These are phyloP conservation scores for Arxiozyma slooffiae DNA, from an alignment of 1,139 yeast species.

Conservation along the genomic window DNA sequence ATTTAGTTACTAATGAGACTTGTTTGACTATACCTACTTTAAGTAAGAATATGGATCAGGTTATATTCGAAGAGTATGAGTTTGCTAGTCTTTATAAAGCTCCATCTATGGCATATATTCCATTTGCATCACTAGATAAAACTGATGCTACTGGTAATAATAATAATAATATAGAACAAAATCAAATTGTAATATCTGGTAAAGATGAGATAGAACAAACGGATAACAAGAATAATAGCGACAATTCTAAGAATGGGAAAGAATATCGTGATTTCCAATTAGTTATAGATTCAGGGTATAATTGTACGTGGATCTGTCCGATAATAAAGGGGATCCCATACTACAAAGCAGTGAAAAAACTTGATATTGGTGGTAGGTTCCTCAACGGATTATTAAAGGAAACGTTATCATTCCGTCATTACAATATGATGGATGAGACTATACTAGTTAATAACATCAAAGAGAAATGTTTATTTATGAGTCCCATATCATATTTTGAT, in stretches of 20 bases:
- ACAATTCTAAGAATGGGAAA: neutral
- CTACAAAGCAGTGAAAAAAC: conserved; percentile 66
- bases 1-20: conserved; percentile 44
- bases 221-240: conserved; percentile 9
- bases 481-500: conserved; percentile 48
- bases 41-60: conserved; percentile 81
- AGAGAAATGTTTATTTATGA: conserved; percentile 68
- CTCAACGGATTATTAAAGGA: conserved; percentile 77
- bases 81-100: conserved; percentile 44
- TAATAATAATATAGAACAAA: neutral
- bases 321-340: conserved; percentile 68
- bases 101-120: conserved; percentile 58
- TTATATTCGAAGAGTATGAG: conserved; percentile 88
- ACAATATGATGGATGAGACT: conserved; percentile 89
- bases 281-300: conserved; percentile 82
- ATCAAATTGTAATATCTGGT: conserved; percentile 12
- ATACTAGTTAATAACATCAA: conserved; percentile 76
- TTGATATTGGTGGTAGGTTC: conserved; percentile 70
- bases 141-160: neutral
- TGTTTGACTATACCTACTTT: conserved; percentile 77
- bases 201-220: conserved; percentile 12
- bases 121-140: conserved; percentile 29
- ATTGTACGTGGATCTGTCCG: conserved; percentile 81
- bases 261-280: conserved; percentile 53
- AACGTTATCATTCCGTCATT: conserved; percentile 79